Evolutionary conservation across 768 basidiomycete genomes (phyloP), one percentile per base, ranked within the genome.

Genomic region (Hygrocybe coccinea): DNA sequence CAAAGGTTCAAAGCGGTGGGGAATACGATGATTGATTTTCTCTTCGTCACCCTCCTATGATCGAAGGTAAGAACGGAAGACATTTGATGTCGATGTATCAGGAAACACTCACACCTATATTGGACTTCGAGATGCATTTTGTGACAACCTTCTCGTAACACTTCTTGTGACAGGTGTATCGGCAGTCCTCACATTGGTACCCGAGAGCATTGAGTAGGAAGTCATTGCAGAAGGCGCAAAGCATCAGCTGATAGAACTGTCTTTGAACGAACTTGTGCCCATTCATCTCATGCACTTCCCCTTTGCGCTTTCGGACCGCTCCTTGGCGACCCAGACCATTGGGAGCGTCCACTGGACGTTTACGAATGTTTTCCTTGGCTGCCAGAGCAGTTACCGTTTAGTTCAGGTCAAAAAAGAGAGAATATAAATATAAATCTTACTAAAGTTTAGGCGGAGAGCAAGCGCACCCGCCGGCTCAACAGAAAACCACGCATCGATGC

Each of bases 131-230:
- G 64, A 99, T 97, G 76, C 97, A 99, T 72, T 98, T 99, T 4
- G 97, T 99, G 62, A 98, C 93, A 19, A 98, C 95, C 70, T 98
- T 97, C 65, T 95, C 91, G 67, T 95, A 95, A 68, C 97, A 99
- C 68, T 95, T 95, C 79, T 95, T 95, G 79, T 99, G 97, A 71
- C 97, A 99, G 2, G 92, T 93, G 71, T 98, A 99, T 59, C 93
- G 87, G 70, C 97, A 99, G 68, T 99, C 97, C 66, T 98, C 97
- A 77, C 97, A 99, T 74, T 97, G 95, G 71, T 94, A 97, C n/a
- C 97, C 97, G 57, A 88, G 79, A 2, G 93, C 95, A 59, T 98
- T 97, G 69, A 97, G 88, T 55, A 99, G 78, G 76, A 99, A 98
- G 65, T 98, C 95, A 73, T 84, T 87, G 76, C 97, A 99, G 72